phyloP scores from a whole-genome alignment of 192 early-diverging fungal species.

The Paraglomus brasilianum region DNA sequence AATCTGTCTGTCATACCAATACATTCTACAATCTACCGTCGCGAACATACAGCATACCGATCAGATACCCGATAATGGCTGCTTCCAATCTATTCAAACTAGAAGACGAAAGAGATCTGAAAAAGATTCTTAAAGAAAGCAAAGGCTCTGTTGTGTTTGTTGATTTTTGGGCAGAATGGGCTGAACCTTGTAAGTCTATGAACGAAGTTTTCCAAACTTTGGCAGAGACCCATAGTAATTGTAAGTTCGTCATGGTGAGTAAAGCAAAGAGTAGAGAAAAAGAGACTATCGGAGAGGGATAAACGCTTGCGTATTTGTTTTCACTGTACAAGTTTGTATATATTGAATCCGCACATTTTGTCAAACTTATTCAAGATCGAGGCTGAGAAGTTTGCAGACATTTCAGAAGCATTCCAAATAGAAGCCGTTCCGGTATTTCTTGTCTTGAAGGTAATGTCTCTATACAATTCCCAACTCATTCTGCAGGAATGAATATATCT shows the following conservation, averaged over 20 bases:
- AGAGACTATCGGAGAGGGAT: neutral
- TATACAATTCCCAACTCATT: neutral
- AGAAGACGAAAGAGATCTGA: constrained; percentile 9
- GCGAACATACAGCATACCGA: too few species aligned
- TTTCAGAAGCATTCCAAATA: constrained; percentile 87
- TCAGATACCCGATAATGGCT: too few species aligned
- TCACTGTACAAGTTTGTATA: neutral
- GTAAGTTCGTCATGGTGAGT: constrained; percentile 76
- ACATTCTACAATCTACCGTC: too few species aligned
- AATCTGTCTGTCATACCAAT: too few species aligned
- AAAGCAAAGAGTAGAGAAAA: neutral
- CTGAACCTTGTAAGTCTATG: constrained; percentile 87
- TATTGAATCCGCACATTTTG: too few species aligned
- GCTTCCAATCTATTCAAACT: constrained; percentile 13
- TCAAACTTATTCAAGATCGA: constrained; percentile 57
- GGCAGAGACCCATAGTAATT: constrained; percentile 68
- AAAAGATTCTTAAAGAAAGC: constrained; percentile 10
- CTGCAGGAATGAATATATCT: neutral
- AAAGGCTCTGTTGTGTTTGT: constrained; percentile 50
- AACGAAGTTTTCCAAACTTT: constrained; percentile 88
- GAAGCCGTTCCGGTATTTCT: constrained; percentile 90
- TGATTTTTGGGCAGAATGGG: constrained; percentile 94
- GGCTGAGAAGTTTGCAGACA: constrained; percentile 87
- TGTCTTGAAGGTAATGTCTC: constrained; percentile 61
- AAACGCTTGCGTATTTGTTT: neutral